Evolutionary conservation across 208 protist species (phyloP), one percentile per base, ranked within the genome.

Genomic region (Porcisia deanei): DNA sequence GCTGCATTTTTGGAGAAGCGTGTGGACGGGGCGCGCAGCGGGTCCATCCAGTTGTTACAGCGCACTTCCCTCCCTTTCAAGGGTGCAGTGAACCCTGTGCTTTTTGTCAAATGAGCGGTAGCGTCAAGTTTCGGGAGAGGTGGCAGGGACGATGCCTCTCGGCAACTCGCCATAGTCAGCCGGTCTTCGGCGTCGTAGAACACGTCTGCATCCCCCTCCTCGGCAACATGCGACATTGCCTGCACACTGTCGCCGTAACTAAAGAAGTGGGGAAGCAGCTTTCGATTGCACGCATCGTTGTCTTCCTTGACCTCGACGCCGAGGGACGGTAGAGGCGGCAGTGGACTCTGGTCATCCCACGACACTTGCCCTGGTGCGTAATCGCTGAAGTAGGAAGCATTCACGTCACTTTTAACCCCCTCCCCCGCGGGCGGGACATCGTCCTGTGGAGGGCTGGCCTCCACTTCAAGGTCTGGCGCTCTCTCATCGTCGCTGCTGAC

Each of bases 361-460:
- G 39, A 16, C 41, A n/a, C 63, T 52, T 65, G 58, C 67, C 25
- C 10, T 30, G 58, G 58, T 39, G 73, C 73, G 18, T 75, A 82
- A 25, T 82, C 78, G 63, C 78, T 82, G 53, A 82, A 82, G 54
- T 77, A 82, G 6, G 78, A 82, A 25, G 60, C 58, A 10, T 82
- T 54, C 14, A 18, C 73, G 22, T 67, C 68, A 0, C 57, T 18
- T 54, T 30, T 53, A 25, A 18, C 61, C 4, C 0, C 25, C n/a
- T 22, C 30, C 34, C 16, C 65, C 25, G 34, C 66, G 12, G 41
- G 34, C 49, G 52, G n/a, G 59, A 18, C 54, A 12, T 59, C 78
- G 39, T 53, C 49, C 22, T 78, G 67, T 7, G 61, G 22, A 20
- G 78, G 78, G 47, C 78, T 82, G 10, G 73, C 78, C 73, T 82